Evolutionary conservation across 2,329 filamentous ascomycete genomes (phyloP), one percentile per base, ranked within the genome.

Genomic region (Colletotrichum destructivum): DNA sequence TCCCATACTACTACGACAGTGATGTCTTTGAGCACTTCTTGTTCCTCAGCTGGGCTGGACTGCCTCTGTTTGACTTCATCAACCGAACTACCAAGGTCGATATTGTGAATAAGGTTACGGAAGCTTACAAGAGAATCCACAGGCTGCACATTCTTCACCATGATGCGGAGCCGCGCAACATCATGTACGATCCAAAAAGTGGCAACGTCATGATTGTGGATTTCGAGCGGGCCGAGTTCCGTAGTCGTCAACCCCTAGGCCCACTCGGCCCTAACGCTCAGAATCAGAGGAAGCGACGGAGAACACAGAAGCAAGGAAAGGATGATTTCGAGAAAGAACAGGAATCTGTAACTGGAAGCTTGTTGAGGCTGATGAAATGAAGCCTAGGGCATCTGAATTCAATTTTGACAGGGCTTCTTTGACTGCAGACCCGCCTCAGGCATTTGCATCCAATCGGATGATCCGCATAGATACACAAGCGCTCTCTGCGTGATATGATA

Each of bases 121-220:
- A n/a, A n/a, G n/a, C n/a, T 60, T 60, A 60, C 12, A 60, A 60
- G n/a, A 23, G 13, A 60, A 46, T 60, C 40, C 38, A 57, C 18
- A 57, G 42, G 18, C 64, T 76, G 2, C 26, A 64, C 2, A 70
- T 82, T 59, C 75, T 81, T 49, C 75, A 79, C 61, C 7, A 71
- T 4, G 77, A 81, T 73, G 78, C 77, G 31, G 75, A 80, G 62
- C 72, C 74, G 47, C 76, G 77, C 8, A 82, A 83, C 65, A 73
- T 82, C 7, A 31, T 82, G 2, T 82, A 78, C 54, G 69, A 81
- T 69, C 46, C 62, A 35, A 7, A 55, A n/a, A 74, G 5, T 59
- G 47, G 75, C 18, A 62, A 44, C 59, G 23, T 76, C 44, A 82
- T 82, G 78, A 52, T 81, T 49, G 75, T 81, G 42, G 80, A 82